Evolutionary conservation across 345 rosid species (phyloP).

Genomic region (Citrus glauca): DNA sequence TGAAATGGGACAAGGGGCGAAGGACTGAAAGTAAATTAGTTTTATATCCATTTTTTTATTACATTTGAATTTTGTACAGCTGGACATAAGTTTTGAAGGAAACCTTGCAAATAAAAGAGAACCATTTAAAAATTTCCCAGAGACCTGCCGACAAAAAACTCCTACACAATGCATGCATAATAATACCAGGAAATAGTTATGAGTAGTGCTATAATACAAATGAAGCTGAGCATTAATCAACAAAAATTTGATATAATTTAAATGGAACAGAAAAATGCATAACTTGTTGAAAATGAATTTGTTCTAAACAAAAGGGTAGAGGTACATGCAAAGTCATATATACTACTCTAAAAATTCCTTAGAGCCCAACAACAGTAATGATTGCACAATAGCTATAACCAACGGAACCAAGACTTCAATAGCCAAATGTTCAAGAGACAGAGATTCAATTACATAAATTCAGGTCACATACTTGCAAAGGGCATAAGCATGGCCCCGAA

Average conservation of each 20-base stretch:
- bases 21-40: neutral
- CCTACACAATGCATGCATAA: neutral
- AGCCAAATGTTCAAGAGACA: neutral
- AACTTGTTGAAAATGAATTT: too few relatives aligned
- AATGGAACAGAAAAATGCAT: neutral
- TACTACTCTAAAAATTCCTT: neutral
- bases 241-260: neutral
- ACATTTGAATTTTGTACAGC: neutral
- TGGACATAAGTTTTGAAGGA: neutral
- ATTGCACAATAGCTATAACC: neutral
- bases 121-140: neutral
- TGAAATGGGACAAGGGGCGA: neutral
- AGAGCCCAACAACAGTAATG: neutral
- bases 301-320: neutral
- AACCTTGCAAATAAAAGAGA: neutral
- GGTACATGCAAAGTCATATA: neutral
- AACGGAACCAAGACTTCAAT: neutral
- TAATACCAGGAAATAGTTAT: neutral
- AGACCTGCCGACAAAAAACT: neutral
- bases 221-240: neutral
- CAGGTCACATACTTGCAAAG: constrained; percentile 39
- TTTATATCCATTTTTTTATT: neutral
- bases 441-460: neutral
- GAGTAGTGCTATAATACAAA: neutral
- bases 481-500: constrained; percentile 66